Conservation (phyloP, 768 basidiomycete species). For the Suillus alpinus region DNA sequence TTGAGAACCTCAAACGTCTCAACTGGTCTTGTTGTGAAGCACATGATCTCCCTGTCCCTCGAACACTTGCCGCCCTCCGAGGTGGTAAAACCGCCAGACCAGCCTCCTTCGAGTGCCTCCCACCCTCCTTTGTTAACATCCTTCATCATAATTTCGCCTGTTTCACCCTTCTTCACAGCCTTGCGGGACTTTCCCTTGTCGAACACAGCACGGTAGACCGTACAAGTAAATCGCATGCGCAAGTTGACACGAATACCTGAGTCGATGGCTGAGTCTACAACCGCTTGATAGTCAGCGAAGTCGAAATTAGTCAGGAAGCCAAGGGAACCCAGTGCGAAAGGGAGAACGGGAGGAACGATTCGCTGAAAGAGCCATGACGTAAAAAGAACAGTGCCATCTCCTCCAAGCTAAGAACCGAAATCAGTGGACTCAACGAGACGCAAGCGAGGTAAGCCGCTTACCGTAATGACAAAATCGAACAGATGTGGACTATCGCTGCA, state of each 20-base stretch:
- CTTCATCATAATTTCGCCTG: conserved; percentile 97
- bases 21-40: conserved; percentile 90
- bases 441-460: conserved; percentile 39
- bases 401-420: conserved; percentile 69
- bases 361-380: conserved; percentile 99
- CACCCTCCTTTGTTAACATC: conserved; percentile 88
- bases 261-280: conserved; percentile 87
- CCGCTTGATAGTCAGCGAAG: conserved; percentile 78
- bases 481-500: conserved; percentile 86
- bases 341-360: conserved; percentile 96
- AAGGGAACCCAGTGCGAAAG: conserved; percentile 95
- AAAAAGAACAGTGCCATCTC: conserved; percentile 97
- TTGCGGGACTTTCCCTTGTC: conserved; percentile 67
- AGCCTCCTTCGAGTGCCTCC: conserved; percentile 92
- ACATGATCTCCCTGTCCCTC: conserved; percentile 98
- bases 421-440: conserved; percentile 10
- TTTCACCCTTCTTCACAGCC: conserved; percentile 90
- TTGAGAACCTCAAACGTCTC: conserved; percentile 97
- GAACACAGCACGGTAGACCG: conserved; percentile 89
- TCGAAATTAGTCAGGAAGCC: conserved; percentile 98
- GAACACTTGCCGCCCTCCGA: conserved; percentile 44
- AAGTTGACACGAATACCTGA: conserved; percentile 95
- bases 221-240: conserved; percentile 99
- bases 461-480: conserved; percentile 97
- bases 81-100: conserved; percentile 42